Evolutionary conservation across 108 stramenopile genomes (phyloP), one percentile per base, ranked within the genome.

Genomic region (Cylindrotheca fusiformis): DNA sequence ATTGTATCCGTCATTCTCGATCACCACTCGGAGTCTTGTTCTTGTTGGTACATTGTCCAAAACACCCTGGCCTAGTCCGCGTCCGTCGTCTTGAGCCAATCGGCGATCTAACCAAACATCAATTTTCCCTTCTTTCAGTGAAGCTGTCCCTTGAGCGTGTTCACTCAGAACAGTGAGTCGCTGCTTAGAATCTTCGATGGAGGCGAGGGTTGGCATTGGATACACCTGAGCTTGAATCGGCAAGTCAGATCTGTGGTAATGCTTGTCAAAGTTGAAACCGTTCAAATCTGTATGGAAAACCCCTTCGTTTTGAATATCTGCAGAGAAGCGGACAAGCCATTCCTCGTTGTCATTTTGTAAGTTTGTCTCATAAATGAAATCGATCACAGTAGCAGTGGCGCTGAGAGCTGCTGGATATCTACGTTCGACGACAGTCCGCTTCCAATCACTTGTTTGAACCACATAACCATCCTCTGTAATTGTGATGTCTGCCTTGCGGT

Each of bases 271-370:
- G 32, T 81, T 81, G 49, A 63, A 79, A 3, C 84, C 84, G 73
- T 85, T 85, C 67, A 85, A 68, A 52, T 85, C 84, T 4, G 84
- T 85, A 46, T 85, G 84, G 60, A 85, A 85, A 32, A 79, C 51
- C 4, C 84, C 84, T 0, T 76, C 44, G 52, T 81, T 85, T 25
- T 46, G 2, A 51, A 85, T 63, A 1, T 57, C 48, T 6, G 44
- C 29, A 8, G 69, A 62, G 41, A 85, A 85, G 23, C 84, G 77
- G 10, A 78, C 80, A 60, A 85, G 74, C 84, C 84, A 85, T 73
- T 85, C 84, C 29, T 76, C 65, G 57, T 85, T 85, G 52, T 48
- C n/a, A 2, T 55, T 65, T 58, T 78, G 58, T 21, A 85, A 52
- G 48, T 63, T 61, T 1, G 77, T 79, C 52, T 85, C 80, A 54